Base-by-base conservation (phyloP, 768 basidiomycete species). In the Peribolospora baueri region DNA sequence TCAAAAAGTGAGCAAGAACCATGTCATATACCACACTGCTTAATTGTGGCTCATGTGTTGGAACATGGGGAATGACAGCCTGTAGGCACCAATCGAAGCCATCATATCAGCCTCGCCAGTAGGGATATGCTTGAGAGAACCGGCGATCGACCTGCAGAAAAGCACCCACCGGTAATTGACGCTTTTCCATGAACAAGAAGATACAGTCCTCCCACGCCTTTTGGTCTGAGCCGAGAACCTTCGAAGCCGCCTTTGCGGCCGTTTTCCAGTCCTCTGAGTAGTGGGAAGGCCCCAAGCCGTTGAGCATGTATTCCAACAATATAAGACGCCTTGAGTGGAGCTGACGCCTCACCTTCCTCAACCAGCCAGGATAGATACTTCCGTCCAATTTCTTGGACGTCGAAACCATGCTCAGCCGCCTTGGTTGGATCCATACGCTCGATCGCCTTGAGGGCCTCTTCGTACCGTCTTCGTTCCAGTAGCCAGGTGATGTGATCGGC, bases 171-270 rank as follows among this genome's bases (percentile, higher is more conserved):
- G 82, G 78, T 11, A 95, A 69, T 56, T 86, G 79, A 37, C 76
- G 73, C 61, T 80, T 76, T 65, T 86, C 78, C 1, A 82, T 82
- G 64, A 91, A 97, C 10, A 76, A 70, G 62, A 93, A 91, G 63
- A 95, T 83, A 84, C 84, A 93, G 61, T 82, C 77, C 64, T 95
- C 90, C 93, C 93, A 98, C n/a, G 76, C 74, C 62, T 78, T 80
- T 8, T 73, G 68, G 61, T 91, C 77, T 48, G 77, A 76, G 3
- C 76, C 80, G 60, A 91, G 82, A 5, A 95, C 85, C 65, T 83
- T 87, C 0, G 85, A 80, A 61, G 79, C 80, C 37, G 93, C 68
- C 7, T 72, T 69, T 0, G 91, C 93, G 1, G 91, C 91, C 62
- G 83, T 83, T 0, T 65, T 68, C 60, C 77, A 95, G 14, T 79